These are phyloP conservation scores for Cadophora luteo-olivacea DNA, from an alignment of 2,329 filamentous ascomycete genomes.

Conservation along the genomic window DNA sequence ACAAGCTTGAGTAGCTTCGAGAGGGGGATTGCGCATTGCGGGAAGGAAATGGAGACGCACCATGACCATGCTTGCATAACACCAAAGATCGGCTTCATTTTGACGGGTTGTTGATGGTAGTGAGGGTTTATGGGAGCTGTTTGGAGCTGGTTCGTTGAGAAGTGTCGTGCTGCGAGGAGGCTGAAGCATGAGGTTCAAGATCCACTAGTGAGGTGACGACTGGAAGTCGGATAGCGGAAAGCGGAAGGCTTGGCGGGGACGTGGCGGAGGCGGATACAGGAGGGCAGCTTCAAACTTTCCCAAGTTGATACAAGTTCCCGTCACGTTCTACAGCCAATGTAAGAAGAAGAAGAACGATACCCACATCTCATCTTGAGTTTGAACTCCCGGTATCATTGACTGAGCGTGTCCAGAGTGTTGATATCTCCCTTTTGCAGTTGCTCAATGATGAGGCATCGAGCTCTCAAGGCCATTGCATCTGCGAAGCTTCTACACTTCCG, in stretches of 20 bases:
- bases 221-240: too few species aligned
- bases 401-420: too few species aligned
- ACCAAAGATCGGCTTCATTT: slow-evolving; percentile 93
- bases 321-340: too few species aligned
- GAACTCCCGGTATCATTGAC: too few species aligned
- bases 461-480: too few species aligned
- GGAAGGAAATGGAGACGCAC: slow-evolving; percentile 57
- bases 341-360: too few species aligned
- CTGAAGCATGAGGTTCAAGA: slow-evolving; percentile 18
- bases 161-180: slow-evolving; percentile 20
- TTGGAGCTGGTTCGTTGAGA: background rate
- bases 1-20: slow-evolving; percentile 13
- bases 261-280: too few species aligned
- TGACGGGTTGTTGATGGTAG: slow-evolving; percentile 24
- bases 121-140: background rate
- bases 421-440: too few species aligned
- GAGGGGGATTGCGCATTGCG: slow-evolving; percentile 16
- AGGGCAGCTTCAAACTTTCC: background rate
- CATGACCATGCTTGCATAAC: slow-evolving; percentile 95
- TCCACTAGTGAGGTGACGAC: slow-evolving; percentile 13
- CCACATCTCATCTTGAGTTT: too few species aligned
- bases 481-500: too few species aligned
- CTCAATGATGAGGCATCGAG: too few species aligned
- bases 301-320: too few species aligned
- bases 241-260: background rate